phyloP scores from a whole-genome alignment of 805 yeast genomes.

The Wickerhamiella domercqiae region DNA sequence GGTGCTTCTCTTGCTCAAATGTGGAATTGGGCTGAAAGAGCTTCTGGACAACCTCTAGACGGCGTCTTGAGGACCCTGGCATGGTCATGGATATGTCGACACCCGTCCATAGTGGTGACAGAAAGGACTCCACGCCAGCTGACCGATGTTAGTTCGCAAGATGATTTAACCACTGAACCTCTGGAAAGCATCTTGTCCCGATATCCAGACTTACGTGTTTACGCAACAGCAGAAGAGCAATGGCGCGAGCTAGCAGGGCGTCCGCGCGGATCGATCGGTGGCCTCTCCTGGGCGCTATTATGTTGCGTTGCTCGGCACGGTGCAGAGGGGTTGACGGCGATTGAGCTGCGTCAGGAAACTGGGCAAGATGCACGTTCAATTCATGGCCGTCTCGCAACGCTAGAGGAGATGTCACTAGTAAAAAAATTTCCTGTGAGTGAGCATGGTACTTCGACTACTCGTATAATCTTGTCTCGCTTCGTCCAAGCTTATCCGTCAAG shows the following conservation, averaged over 20 bases:
- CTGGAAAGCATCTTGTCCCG: neutral
- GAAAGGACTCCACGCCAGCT: neutral
- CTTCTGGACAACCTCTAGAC: constrained; percentile 7
- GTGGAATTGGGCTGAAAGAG: constrained; percentile 5
- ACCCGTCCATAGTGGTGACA: constrained; percentile 6
- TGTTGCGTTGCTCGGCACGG: constrained; percentile 28
- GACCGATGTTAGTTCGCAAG: neutral
- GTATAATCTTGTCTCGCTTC: constrained; percentile 23
- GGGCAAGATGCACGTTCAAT: constrained; percentile 30
- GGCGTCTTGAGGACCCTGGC: constrained; percentile 7
- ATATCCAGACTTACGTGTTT: constrained; percentile 10
- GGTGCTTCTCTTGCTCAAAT: constrained; percentile 8
- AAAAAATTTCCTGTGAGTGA: constrained; percentile 22
- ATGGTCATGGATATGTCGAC: constrained; percentile 12
- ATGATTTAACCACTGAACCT: neutral
- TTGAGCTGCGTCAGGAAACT: constrained; percentile 24
- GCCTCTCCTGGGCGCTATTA: constrained; percentile 26
- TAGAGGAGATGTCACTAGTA: constrained; percentile 24
- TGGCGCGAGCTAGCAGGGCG: constrained; percentile 26
- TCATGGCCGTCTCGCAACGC: constrained; percentile 22
- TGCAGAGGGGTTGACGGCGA: constrained; percentile 24
- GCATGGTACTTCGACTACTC: constrained; percentile 22
- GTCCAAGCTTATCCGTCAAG: constrained; percentile 5
- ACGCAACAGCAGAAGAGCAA: constrained; percentile 22
- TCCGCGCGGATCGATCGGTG: constrained; percentile 22